Evolutionary conservation across 2,329 filamentous ascomycete genomes (phyloP).

Genomic region (Apiospora malaysiana): DNA sequence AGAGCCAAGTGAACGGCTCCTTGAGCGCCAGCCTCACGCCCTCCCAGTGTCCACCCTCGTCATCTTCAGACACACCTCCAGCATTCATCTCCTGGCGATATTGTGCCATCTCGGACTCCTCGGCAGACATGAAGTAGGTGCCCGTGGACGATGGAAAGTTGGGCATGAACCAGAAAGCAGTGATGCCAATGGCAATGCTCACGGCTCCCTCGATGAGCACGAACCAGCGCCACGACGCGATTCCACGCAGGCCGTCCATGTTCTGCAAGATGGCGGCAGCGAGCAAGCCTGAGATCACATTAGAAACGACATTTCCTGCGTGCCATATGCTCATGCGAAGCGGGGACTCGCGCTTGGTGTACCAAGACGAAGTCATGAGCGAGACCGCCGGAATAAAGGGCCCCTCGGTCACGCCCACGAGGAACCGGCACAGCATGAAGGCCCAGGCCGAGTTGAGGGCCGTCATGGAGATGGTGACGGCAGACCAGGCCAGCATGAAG

Average conservation of each 20-base stretch:
- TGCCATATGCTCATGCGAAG: conserved; percentile 52
- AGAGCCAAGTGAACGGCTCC: conserved; percentile 46
- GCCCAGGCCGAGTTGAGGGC: conserved; percentile 40
- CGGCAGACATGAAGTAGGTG: conserved; percentile 41
- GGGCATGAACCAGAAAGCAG: conserved; percentile 44
- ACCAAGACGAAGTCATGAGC: conserved; percentile 54
- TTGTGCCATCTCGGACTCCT: conserved; percentile 46
- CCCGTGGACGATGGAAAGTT: conserved; percentile 44
- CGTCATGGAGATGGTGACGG: conserved; percentile 51
- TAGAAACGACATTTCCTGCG: conserved; percentile 51
- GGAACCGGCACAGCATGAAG: conserved; percentile 41
- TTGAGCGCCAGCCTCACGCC: conserved; percentile 41
- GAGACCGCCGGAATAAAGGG: conserved; percentile 54
- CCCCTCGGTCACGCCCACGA: conserved; percentile 40
- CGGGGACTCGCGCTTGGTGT: conserved; percentile 50
- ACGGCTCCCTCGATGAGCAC: conserved; percentile 46
- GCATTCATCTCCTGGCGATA: conserved; percentile 43
- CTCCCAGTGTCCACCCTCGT: conserved; percentile 46
- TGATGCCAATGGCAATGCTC: conserved; percentile 40
- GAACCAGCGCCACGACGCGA: conserved; percentile 50
- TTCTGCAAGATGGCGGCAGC: conserved; percentile 51
- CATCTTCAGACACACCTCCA: conserved; percentile 43
- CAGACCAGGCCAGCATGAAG: conserved; percentile 50
- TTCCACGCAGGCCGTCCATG: conserved; percentile 44
- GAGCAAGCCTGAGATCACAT: conserved; percentile 50